These are phyloP conservation scores for Curvularia hawaiiensis DNA, from an alignment of 2,329 filamentous ascomycete species.

Conservation along the genomic window DNA sequence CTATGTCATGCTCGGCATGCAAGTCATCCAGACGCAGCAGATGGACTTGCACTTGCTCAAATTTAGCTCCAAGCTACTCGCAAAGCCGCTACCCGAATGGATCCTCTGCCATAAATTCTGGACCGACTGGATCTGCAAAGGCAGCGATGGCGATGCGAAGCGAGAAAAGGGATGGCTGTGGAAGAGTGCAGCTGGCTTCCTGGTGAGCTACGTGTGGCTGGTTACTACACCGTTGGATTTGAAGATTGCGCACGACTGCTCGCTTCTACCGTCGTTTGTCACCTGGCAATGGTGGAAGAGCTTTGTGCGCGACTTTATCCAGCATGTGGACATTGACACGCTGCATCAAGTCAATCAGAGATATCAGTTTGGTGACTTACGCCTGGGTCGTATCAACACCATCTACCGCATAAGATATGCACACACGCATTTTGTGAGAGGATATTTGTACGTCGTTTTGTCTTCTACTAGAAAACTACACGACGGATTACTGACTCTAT, in stretches of 20 bases:
- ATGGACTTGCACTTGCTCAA: slow-evolving; percentile 46
- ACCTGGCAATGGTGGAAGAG: slow-evolving; percentile 45
- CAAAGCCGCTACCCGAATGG: slow-evolving; percentile 45
- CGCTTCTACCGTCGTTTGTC: slow-evolving; percentile 35
- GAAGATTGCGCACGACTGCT: slow-evolving; percentile 38
- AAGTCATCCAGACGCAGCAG: slow-evolving; percentile 40
- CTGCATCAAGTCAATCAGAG: slow-evolving; percentile 46
- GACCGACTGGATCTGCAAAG: slow-evolving; percentile 28
- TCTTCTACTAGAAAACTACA: neutral
- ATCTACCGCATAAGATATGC: slow-evolving; percentile 44
- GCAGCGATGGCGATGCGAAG: slow-evolving; percentile 19
- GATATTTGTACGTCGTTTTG: slow-evolving; percentile 32
- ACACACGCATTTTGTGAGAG: slow-evolving; percentile 44
- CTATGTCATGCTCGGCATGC: slow-evolving; percentile 43
- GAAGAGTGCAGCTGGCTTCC: slow-evolving; percentile 35
- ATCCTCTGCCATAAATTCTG: slow-evolving; percentile 40
- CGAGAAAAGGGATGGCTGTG: slow-evolving; percentile 3
- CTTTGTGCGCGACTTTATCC: slow-evolving; percentile 36
- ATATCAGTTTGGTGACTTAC: slow-evolving; percentile 45
- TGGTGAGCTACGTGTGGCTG: slow-evolving; percentile 46
- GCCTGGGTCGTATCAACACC: slow-evolving; percentile 43
- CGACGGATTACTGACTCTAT: neutral
- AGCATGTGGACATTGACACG: slow-evolving; percentile 36
- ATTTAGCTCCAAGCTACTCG: slow-evolving; percentile 36
- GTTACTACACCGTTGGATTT: slow-evolving; percentile 41